Base-by-base conservation (phyloP, 768 basidiomycete genomes). In the Phanerochaete sordida region DNA sequence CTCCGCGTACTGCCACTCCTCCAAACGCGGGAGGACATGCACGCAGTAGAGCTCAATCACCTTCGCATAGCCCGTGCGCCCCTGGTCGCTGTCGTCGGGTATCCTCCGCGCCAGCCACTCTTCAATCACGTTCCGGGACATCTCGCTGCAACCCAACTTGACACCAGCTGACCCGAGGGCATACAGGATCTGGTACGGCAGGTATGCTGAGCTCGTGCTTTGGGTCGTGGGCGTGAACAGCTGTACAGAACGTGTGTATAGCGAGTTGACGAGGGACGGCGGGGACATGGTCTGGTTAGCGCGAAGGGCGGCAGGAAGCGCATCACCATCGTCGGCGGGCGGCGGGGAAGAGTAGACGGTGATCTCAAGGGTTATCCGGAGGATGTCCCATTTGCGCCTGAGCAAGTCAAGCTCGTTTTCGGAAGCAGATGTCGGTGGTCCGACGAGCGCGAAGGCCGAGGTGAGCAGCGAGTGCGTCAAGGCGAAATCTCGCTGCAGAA, bases 381-480 rank as follows among this genome's bases (percentile, higher is more conserved):
- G 84, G 58, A 94, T 84, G 67, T 94, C 91, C 92, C 92, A 94
- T 75, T 92, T 93, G 58, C 86, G 79, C 19, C 91, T 84, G 50
- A 78, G 75, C 4, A 67, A 64, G 9, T 68, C 60, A 61, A 84
- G 76, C 23, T 80, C 74, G 57, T 79, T 76, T 3, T 84, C 76
- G 2, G 65, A 30, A 24, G 63, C 5, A 76, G 83, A 2, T 77
- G 76, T 16, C 69, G 78, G 62, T 1, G 74, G 70, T 2, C 66
- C 52, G 15, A 94, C 67, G 31, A 90, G 72, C 9, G 81, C 68
- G 69, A 92, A 91, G 0, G 90, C 91, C 8, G 88, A 83, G 45
- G 81, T 75, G 27, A 93, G 69, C 33, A 93, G 77, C 2, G 84
- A 80, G 58, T 86, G 74, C 0, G 91, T 87, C 44, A 88, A 79